Percentiles rank a stretch among this genome's conserved stretches.
phyloP scores from a whole-genome alignment of 306 rosid genomes.

The Canavalia ensiformis region DNA sequence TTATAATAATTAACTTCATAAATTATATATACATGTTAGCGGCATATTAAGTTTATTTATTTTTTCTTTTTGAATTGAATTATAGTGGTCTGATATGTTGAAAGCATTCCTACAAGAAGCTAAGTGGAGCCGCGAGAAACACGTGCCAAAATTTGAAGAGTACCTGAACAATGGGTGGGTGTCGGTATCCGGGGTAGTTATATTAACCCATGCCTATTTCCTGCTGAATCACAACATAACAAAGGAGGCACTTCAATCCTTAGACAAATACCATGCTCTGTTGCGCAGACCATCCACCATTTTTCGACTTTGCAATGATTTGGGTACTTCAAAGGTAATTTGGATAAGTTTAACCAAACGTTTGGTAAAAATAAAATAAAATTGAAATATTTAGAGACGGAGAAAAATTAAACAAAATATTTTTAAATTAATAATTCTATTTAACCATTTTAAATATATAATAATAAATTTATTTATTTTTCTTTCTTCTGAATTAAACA shows the following conservation, averaged over 20 bases:
- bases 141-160: constrained; percentile 52
- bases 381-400: no score
- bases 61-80: background rate
- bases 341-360: background rate
- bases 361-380: no score
- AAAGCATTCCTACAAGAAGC: constrained; percentile 70
- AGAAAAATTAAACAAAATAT: no score
- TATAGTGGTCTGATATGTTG: constrained; percentile 66
- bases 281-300: constrained; percentile 53
- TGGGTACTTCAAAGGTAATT: constrained; percentile 61
- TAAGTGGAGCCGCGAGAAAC: constrained; percentile 51
- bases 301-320: constrained; percentile 70
- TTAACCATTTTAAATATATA: no score
- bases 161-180: constrained; percentile 65
- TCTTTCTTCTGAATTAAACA: no score
- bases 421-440: no score
- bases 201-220: constrained; percentile 57
- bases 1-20: background rate
- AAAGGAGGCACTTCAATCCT: constrained; percentile 48
- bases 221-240: constrained; percentile 49
- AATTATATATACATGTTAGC: background rate
- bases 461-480: no score
- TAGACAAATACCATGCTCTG: constrained; percentile 48
- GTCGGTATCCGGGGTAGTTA: constrained; percentile 52
- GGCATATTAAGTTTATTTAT: background rate